Evolutionary conservation across 495 filamentous ascomycete species (phyloP), one percentile per base, ranked within the genome.

Genomic region (Hypomontagnella submonticulosa): DNA sequence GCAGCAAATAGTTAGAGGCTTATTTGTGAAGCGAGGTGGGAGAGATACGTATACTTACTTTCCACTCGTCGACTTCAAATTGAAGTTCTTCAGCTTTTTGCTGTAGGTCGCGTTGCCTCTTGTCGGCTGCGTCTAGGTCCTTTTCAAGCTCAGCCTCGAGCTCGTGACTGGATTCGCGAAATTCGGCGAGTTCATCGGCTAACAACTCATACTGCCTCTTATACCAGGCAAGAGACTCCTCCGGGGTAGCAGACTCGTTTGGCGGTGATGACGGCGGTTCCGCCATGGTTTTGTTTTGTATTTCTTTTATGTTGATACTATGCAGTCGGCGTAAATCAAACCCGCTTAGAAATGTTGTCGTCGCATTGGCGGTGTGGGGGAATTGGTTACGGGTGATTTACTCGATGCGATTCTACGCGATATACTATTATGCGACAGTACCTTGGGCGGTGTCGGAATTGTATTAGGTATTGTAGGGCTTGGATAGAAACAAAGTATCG

Each of bases 1-100:
- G 38, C 79, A 44, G 51, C 40, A 61, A 16, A 52, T 49, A 36
- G 30, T 63, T 51, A 69, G 52, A 43, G 11, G 37, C 36, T 52
- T n/a, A 9, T 9, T 16, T 9, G 32, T 36, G 11, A 15, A 16
- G 40, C 8, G 23, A 41, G 23, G 56, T 62, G 61, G 3, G 19
- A 47, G 15, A 34, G 16, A 56, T 32, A 38, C 8, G 52, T 27
- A 38, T 46, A 47, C 86, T 72, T 81, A 97, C 93, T 87, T 99
- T 97, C 95, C 95, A 99, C 77, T 99, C 95, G 15, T 97, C 93
- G 0, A 94, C 93, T 72, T 97, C 92, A 71, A 92, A 97, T 55
- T 84, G 85, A 69, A 97, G 74, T 20, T 78, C 82, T 71, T 98
- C 95, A 1, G 90, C 88, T 78, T 95, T 97, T 74, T 94, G 89